Evolutionary conservation across 2,329 filamentous ascomycete species (phyloP).

Genomic region (Sordariomycetes sp.): DNA sequence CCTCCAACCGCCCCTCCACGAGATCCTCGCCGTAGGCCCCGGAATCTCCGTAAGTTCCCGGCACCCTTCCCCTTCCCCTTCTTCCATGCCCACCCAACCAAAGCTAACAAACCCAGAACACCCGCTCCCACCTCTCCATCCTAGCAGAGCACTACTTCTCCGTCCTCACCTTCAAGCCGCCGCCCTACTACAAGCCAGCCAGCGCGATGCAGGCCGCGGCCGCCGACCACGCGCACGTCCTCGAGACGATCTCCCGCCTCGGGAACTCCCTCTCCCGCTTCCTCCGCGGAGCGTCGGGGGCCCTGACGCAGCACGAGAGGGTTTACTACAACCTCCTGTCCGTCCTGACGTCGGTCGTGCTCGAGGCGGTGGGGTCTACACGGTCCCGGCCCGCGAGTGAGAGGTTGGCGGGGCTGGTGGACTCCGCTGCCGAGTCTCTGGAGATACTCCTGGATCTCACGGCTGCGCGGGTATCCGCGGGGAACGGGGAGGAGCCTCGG

Average conservation of each 20-base stretch:
- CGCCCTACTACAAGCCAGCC: slow-evolving; percentile 34
- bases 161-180: slow-evolving; percentile 30
- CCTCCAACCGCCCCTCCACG: slow-evolving; percentile 22
- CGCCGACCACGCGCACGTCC: slow-evolving; percentile 28
- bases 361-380: slow-evolving; percentile 1
- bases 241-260: slow-evolving; percentile 26
- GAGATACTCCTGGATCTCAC: slow-evolving; percentile 4
- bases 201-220: slow-evolving; percentile 21
- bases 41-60: slow-evolving; percentile 29
- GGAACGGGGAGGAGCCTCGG: background rate
- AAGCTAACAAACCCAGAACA: slow-evolving; percentile 20
- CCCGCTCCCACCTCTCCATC: slow-evolving; percentile 32
- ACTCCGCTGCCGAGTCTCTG: slow-evolving; percentile 4
- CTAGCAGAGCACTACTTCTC: slow-evolving; percentile 38
- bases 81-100: background rate
- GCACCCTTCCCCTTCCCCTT: too few species aligned
- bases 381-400: background rate
- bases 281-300: slow-evolving; percentile 13
- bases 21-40: slow-evolving; percentile 35
- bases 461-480: background rate
- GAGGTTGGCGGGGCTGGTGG: slow-evolving; percentile 1
- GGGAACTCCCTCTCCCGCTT: slow-evolving; percentile 26
- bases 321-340: slow-evolving; percentile 28
- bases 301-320: slow-evolving; percentile 27
- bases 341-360: slow-evolving; percentile 17